Evolutionary conservation across 2,329 filamentous ascomycete species (phyloP).

Genomic region (Teratosphaeria epicoccoides): DNA sequence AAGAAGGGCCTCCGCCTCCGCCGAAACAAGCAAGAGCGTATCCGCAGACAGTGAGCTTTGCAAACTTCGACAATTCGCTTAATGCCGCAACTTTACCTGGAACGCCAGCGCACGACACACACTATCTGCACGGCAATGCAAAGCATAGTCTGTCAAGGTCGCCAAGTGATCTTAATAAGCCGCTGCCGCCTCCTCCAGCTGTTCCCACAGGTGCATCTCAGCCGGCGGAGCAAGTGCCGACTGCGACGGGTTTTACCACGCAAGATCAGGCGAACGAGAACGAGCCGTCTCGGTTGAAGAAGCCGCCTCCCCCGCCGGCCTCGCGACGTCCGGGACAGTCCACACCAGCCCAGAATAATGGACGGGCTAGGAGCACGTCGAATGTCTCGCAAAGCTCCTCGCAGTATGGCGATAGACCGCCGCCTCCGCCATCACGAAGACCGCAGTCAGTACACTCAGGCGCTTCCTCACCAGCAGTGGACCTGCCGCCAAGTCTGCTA

Average conservation of each 20-base stretch:
- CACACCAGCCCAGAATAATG: conserved; percentile 3
- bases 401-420: conserved; percentile 11
- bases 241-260: not conserved
- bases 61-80: conserved; percentile 24
- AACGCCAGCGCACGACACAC: conserved; percentile 11
- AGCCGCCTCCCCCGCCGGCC: conserved; percentile 38
- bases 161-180: conserved; percentile 49
- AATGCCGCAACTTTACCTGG: conserved; percentile 9
- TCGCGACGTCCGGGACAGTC: conserved; percentile 36
- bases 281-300: conserved; percentile 27
- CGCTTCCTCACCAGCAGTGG: conserved; percentile 3
- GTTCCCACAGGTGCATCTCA: conserved; percentile 6
- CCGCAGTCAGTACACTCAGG: conserved; percentile 4
- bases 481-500: conserved; percentile 5
- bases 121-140: conserved; percentile 3
- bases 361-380: conserved; percentile 17
- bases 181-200: conserved; percentile 32
- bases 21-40: conserved; percentile 53
- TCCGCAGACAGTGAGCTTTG: conserved; percentile 26
- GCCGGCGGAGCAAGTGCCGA: conserved; percentile 3
- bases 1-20: conserved; percentile 52
- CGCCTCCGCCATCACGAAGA: conserved; percentile 22
- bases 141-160: conserved; percentile 24
- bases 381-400: conserved; percentile 15
- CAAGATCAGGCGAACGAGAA: not conserved